A percentile compares a stretch with the other conserved stretches of the same genome.
These are phyloP conservation scores for Zizania palustris DNA, from an alignment of 202 grass and related monocot species.

Conservation along the genomic window DNA sequence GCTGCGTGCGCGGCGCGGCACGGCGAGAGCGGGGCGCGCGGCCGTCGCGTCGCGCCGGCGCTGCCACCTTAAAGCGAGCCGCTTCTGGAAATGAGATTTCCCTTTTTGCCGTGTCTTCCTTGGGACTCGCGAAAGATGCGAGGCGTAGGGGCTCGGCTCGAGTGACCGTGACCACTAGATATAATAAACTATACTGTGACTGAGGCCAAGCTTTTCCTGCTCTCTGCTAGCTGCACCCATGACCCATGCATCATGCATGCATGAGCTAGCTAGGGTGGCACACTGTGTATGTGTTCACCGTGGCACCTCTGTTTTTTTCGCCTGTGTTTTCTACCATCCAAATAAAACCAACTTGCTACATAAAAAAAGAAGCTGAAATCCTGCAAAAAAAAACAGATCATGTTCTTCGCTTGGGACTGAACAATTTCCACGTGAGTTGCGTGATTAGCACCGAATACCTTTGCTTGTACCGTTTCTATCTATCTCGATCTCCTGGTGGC, in stretches of 20 bases:
- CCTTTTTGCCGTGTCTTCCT: conserved; percentile 39
- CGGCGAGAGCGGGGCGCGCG: no score
- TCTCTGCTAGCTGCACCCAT: not conserved
- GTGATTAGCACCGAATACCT: no score
- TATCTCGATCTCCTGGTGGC: no score
- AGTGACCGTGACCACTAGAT: not conserved
- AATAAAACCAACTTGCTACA: no score
- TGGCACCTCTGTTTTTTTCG: not conserved
- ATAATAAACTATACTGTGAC: not conserved
- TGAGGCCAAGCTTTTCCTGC: not conserved
- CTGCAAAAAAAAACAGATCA: no score
- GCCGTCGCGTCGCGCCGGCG: not conserved
- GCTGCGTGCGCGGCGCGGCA: no score
- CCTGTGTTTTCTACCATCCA: no score
- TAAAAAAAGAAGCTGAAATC: not conserved
- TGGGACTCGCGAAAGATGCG: conserved; percentile 36
- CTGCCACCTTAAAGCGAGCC: not conserved
- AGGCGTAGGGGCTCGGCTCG: not conserved
- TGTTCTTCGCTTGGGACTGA: no score
- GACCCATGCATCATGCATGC: no score
- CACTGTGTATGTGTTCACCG: no score
- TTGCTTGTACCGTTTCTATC: no score
- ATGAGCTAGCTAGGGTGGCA: not conserved
- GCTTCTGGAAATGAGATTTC: conserved; percentile 31
- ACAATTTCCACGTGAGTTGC: not conserved